phyloP scores from a whole-genome alignment of 2,329 filamentous ascomycete genomes.

The Cladosporium oxysporum region DNA sequence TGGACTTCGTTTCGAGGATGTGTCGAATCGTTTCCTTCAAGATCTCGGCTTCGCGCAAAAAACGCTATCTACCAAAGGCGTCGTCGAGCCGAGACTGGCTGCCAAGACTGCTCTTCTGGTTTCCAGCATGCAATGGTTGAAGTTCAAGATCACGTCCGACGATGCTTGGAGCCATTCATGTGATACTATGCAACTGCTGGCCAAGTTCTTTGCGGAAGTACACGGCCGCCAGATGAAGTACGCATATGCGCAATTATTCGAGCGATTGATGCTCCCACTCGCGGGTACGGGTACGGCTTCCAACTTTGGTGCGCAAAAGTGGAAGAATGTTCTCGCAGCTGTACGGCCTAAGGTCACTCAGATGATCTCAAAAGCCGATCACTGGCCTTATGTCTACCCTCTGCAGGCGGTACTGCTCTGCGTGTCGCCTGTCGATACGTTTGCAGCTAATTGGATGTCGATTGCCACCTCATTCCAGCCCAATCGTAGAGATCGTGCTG shows the following conservation, averaged over 20 bases:
- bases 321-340: slow-evolving; percentile 80
- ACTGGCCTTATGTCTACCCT: slow-evolving; percentile 88
- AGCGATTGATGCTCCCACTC: slow-evolving; percentile 81
- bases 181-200: slow-evolving; percentile 80
- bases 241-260: slow-evolving; percentile 89
- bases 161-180: slow-evolving; percentile 83
- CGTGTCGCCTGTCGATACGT: slow-evolving; percentile 80
- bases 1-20: slow-evolving; percentile 81
- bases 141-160: slow-evolving; percentile 71
- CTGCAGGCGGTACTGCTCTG: slow-evolving; percentile 85
- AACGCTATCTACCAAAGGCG: slow-evolving; percentile 71
- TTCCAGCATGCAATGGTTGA: slow-evolving; percentile 86
- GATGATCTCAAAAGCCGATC: slow-evolving; percentile 86
- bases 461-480: slow-evolving; percentile 75
- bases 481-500: slow-evolving; percentile 79
- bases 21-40: slow-evolving; percentile 76
- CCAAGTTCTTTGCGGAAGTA: slow-evolving; percentile 77
- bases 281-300: slow-evolving; percentile 71
- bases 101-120: slow-evolving; percentile 84
- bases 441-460: slow-evolving; percentile 83
- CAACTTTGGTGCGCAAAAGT: slow-evolving; percentile 78
- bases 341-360: slow-evolving; percentile 77
- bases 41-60: slow-evolving; percentile 79
- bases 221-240: slow-evolving; percentile 91
- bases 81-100: slow-evolving; percentile 69